Evolutionary conservation across 163 green algal species (phyloP), one percentile per base, ranked within the genome.

Genomic region (Chloromonas sp.): DNA sequence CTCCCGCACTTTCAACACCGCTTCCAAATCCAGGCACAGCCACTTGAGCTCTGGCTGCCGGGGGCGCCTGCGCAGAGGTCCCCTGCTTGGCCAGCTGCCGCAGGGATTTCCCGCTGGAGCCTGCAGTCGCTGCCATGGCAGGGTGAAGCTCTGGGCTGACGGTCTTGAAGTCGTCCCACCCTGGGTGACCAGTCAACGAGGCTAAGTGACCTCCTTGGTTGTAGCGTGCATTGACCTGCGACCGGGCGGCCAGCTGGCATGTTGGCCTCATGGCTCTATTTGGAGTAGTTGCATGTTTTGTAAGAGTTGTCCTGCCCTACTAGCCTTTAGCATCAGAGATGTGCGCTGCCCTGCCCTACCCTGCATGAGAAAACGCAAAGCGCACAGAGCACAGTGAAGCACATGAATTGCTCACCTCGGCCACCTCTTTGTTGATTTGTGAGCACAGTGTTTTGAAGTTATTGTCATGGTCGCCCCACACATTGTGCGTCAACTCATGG

Each of bases 401-500:
- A 81, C 1, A 1, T 60, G 58, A 11, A 77, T 14, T 62, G 3
- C 78, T 83, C 60, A 83, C 80, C 66, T 61, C 61, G 36, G 78
- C 70, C 81, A 84, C 81, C 13, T 84, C 81, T 2, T 60, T 58
- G 15, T 58, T 78, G 2, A 91, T 61, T 86, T 92, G 85, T 15
- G 81, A 91, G 83, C 95, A 95, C 14, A 98, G 90, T 70, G 87
- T 79, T 87, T 97, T 97, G 90, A 98, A 98, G 78, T 92, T 87
- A 60, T 85, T 84, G 86, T 97, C 94, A 81, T 98, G 95, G 14
- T 97, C 92, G 8, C 86, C 78, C n/a, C 86, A 89, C 81, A 95
- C 94, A 89, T 96, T 98, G 94, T 98, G 96, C 0, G 95, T 92
- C 79, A 98, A 89, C 89, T 98, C 96, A 87, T 98, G 95, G 81